phyloP scores from a whole-genome alignment of 495 filamentous ascomycete genomes.

The Bryoglossum gracile region DNA sequence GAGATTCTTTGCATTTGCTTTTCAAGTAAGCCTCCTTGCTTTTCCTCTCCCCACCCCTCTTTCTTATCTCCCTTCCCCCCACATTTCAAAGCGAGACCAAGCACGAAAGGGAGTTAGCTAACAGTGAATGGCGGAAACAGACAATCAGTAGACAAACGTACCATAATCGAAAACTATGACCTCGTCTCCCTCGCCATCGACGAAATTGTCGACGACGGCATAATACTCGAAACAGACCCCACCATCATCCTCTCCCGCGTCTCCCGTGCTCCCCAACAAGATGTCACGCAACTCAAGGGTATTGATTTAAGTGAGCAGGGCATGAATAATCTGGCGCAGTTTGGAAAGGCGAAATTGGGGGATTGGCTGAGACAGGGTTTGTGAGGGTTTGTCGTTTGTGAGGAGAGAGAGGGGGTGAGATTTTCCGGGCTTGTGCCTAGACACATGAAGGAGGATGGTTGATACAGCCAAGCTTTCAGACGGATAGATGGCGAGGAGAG shows the following conservation, averaged over 20 bases:
- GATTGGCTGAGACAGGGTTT: conserved; percentile 76
- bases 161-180: conserved; percentile 97
- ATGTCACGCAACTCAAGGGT: conserved; percentile 78
- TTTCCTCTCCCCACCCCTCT: neutral
- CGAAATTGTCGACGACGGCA: conserved; percentile 93
- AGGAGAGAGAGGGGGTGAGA: neutral
- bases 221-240: conserved; percentile 94
- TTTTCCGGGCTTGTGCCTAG: neutral
- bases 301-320: conserved; percentile 97
- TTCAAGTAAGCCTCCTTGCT: conserved; percentile 62
- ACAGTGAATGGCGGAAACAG: conserved; percentile 33
- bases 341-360: conserved; percentile 85
- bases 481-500: neutral
- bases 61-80: neutral
- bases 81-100: neutral
- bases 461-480: too few species aligned
- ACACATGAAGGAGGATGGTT: neutral
- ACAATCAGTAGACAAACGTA: conserved; percentile 93
- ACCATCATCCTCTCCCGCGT: conserved; percentile 86
- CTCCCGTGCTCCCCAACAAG: conserved; percentile 83
- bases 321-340: conserved; percentile 88
- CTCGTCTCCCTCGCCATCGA: conserved; percentile 85
- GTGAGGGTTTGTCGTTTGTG: conserved; percentile 12
- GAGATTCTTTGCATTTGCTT: conserved; percentile 83
- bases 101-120: too few species aligned